These are phyloP conservation scores for Metarhizium robertsii DNA, from an alignment of 2,329 filamentous ascomycete genomes.

Conservation along the genomic window DNA sequence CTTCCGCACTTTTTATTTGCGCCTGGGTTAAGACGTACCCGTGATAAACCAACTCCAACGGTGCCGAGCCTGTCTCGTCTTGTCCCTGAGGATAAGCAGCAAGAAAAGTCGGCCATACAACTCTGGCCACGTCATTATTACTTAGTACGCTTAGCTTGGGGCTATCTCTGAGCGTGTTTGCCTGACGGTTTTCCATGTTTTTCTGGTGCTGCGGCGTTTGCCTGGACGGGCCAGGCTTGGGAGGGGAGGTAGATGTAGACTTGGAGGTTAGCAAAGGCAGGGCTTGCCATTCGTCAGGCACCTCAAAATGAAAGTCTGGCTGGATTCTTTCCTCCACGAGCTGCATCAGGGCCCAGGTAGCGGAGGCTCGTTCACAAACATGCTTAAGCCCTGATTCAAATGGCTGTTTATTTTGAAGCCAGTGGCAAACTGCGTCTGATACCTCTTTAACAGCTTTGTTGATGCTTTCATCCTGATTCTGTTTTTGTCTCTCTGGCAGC, in stretches of 20 bases:
- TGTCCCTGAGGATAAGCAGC: not conserved
- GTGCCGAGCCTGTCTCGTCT: not conserved
- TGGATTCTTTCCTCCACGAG: not conserved
- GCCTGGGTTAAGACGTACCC: not conserved
- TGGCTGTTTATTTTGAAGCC: not conserved
- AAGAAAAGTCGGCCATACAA: not conserved
- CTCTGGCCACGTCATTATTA: not conserved
- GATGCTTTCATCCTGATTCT: not conserved
- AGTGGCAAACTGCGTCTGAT: not conserved
- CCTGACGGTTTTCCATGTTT: not conserved
- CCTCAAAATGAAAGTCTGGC: not conserved
- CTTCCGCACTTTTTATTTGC: not conserved
- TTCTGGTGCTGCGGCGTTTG: not conserved
- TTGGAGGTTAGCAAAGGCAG: not conserved
- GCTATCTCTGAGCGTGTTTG: not conserved
- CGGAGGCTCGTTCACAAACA: not conserved
- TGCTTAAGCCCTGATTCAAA: not conserved
- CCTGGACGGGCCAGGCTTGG: not conserved
- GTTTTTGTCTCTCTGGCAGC: not conserved
- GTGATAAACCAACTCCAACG: not conserved
- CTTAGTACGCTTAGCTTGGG: not conserved
- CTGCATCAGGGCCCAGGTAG: not conserved
- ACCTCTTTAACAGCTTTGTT: not conserved
- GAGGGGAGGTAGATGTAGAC: not conserved
- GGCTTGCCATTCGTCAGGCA: not conserved